Evolutionary conservation across 2,329 filamentous ascomycete genomes (phyloP).

Genomic region (Fusarium virguliforme): DNA sequence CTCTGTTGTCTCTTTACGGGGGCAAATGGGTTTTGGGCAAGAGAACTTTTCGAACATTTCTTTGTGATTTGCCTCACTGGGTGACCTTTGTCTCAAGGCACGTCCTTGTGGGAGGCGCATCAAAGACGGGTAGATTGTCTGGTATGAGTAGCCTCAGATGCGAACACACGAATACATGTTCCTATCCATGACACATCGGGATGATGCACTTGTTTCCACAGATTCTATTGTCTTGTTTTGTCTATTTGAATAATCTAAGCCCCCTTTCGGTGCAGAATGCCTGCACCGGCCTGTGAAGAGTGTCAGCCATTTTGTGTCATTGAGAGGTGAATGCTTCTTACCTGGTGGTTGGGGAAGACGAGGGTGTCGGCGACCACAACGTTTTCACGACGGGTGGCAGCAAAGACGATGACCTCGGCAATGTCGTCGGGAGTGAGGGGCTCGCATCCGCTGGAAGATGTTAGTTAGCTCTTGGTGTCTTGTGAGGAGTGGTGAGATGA

Average conservation of each 20-base stretch:
- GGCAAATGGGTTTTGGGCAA: conserved; percentile 59
- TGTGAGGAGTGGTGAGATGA: conserved; percentile 82
- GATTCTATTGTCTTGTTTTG: conserved; percentile 18
- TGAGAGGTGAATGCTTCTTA: conserved; percentile 54
- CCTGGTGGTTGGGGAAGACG: conserved; percentile 92
- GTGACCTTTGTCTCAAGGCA: background rate
- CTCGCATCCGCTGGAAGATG: conserved; percentile 75
- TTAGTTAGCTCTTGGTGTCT: conserved; percentile 10
- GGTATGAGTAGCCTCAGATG: background rate
- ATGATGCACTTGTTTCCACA: background rate
- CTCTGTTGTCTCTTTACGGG: conserved; percentile 46
- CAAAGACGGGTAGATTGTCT: background rate
- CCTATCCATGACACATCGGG: too few species aligned
- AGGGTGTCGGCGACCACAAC: conserved; percentile 91
- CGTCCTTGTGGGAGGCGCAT: background rate
- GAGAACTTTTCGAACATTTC: conserved; percentile 61
- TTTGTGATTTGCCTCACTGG: background rate
- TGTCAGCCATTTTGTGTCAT: conserved; percentile 22
- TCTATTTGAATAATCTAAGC: conserved; percentile 15
- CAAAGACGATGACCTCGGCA: conserved; percentile 90
- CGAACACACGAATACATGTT: background rate
- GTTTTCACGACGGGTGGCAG: conserved; percentile 87
- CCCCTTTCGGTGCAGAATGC: conserved; percentile 53
- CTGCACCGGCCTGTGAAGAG: conserved; percentile 52
- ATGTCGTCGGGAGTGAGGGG: conserved; percentile 92